These are phyloP conservation scores for Zopfochytrium polystomum DNA, from an alignment of 371 early-diverging fungal species.

Conservation along the genomic window DNA sequence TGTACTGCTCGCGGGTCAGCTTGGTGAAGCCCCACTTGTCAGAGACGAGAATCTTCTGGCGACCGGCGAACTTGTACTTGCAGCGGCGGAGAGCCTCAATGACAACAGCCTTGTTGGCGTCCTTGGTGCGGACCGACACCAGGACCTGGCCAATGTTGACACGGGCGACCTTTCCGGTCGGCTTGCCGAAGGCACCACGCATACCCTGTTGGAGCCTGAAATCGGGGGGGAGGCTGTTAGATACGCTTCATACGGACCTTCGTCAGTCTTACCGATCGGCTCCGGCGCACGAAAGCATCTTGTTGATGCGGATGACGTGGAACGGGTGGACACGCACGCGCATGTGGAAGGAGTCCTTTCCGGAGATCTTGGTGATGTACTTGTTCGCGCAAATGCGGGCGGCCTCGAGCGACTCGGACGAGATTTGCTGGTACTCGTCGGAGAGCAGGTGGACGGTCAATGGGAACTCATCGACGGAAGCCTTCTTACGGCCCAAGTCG, in stretches of 20 bases:
- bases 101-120: conserved; percentile 90
- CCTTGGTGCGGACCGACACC: conserved; percentile 98
- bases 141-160: conserved; percentile 99
- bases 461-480: conserved; percentile 98
- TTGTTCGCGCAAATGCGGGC: conserved; percentile 99
- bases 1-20: conserved; percentile 90
- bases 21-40: conserved; percentile 99
- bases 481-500: conserved; percentile 99
- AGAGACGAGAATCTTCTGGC: conserved; percentile 98
- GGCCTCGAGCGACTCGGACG: conserved; percentile 99
- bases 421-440: conserved; percentile 98
- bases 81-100: conserved; percentile 98
- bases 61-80: conserved; percentile 99
- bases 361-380: conserved; percentile 97
- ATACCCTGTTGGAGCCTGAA: conserved; percentile 99
- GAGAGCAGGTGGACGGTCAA: conserved; percentile 95
- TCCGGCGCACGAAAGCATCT: conserved; percentile 99
- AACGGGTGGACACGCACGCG: conserved; percentile 99
- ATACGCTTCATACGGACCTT: background rate
- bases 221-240: background rate
- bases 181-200: conserved; percentile 99
- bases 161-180: conserved; percentile 98
- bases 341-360: conserved; percentile 99
- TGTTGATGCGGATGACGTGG: conserved; percentile 99
- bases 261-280: conserved; percentile 89